phyloP scores from a whole-genome alignment of 495 filamentous ascomycete genomes.

The Penicillium atrosanguineum region DNA sequence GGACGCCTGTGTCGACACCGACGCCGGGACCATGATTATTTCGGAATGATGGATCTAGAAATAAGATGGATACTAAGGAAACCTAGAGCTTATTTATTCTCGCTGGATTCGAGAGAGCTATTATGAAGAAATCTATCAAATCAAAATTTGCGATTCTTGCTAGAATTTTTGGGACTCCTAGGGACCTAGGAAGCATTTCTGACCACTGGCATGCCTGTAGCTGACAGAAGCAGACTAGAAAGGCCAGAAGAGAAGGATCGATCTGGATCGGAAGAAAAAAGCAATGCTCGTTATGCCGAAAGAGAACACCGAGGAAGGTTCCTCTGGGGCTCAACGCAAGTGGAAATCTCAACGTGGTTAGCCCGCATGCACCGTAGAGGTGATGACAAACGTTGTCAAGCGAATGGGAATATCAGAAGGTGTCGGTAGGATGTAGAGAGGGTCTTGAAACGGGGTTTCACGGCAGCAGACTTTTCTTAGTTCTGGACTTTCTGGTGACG shows the following conservation, averaged over 20 bases:
- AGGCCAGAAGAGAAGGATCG: background rate
- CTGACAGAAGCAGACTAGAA: background rate
- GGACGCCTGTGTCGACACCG: slow-evolving; percentile 42
- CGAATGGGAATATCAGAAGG: background rate
- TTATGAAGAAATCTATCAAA: background rate
- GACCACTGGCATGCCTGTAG: background rate
- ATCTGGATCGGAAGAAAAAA: background rate
- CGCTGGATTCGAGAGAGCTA: slow-evolving; percentile 11
- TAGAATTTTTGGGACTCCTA: background rate
- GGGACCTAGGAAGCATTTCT: background rate
- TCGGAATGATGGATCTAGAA: background rate
- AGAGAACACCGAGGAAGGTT: background rate
- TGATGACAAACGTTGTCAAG: background rate
- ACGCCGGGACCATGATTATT: slow-evolving; percentile 39
- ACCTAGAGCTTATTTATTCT: background rate
- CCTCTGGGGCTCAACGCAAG: background rate
- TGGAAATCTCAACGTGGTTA: background rate
- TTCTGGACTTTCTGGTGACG: background rate
- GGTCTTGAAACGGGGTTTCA: background rate
- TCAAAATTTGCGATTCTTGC: background rate
- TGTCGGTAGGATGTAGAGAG: background rate
- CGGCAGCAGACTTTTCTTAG: background rate
- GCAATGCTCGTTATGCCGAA: background rate
- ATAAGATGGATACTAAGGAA: background rate
- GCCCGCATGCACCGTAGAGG: background rate